phyloP scores from a whole-genome alignment of 2,329 filamentous ascomycete species.

The Chalara sp. region DNA sequence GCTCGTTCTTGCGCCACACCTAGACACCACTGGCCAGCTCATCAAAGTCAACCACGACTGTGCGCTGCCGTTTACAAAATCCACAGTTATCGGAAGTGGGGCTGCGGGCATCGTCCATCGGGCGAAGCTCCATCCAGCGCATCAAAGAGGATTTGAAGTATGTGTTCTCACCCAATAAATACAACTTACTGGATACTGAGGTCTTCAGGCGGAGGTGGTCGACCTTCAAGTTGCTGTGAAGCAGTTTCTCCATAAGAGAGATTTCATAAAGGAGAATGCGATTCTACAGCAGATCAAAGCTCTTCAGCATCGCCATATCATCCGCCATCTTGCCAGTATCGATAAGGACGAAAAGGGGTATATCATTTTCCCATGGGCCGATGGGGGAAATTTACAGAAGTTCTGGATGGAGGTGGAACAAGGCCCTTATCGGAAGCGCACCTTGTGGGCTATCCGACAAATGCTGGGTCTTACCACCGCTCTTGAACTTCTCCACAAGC shows the following conservation, averaged over 20 bases:
- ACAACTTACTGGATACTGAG: not conserved
- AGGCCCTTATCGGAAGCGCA: not conserved
- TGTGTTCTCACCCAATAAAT: not conserved
- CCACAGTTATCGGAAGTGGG: not conserved
- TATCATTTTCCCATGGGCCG: constrained; percentile 20
- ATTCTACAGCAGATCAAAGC: constrained; percentile 1
- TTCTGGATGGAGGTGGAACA: constrained; percentile 14
- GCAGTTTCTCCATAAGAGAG: not conserved
- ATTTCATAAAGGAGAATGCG: constrained; percentile 1
- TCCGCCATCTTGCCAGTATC: constrained; percentile 19
- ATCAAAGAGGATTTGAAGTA: constrained; percentile 4
- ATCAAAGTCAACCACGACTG: constrained; percentile 1
- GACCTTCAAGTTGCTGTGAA: constrained; percentile 2
- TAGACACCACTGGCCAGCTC: constrained; percentile 1
- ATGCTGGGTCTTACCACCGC: constrained; percentile 18
- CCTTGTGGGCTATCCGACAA: constrained; percentile 19
- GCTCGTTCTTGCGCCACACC: not conserved
- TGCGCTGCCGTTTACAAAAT: constrained; percentile 3
- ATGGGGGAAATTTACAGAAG: constrained; percentile 10
- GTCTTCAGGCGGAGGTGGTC: constrained; percentile 1
- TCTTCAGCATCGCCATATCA: constrained; percentile 10
- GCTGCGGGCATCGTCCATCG: not conserved
- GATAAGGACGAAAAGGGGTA: constrained; percentile 11
- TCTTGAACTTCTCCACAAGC: constrained; percentile 14
- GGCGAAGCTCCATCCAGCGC: constrained; percentile 1